Percentiles rank a stretch among this genome's conserved stretches.
phyloP scores from a whole-genome alignment of 805 yeast genomes.

The Zygosaccharomyces kombuchaensis region DNA sequence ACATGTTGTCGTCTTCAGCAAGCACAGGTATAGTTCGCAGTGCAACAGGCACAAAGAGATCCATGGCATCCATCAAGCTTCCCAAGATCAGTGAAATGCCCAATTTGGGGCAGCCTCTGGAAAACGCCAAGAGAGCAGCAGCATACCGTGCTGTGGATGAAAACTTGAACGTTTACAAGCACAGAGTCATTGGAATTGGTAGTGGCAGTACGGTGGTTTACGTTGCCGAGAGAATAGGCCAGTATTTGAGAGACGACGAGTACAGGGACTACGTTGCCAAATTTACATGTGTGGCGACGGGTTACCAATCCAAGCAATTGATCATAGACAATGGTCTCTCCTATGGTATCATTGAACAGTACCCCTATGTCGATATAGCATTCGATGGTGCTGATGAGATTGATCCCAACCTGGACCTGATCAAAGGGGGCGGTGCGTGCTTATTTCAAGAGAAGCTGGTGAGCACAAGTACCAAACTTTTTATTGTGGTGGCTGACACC shows the following conservation, averaged over 20 bases:
- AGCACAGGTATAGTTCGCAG: not conserved
- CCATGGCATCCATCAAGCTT: slow-evolving; percentile 9
- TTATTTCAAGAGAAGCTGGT: slow-evolving; percentile 93
- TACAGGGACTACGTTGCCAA: slow-evolving; percentile 28
- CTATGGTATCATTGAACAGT: slow-evolving; percentile 80
- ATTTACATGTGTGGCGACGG: slow-evolving; percentile 88
- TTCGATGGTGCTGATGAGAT: slow-evolving; percentile 99
- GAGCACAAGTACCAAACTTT: slow-evolving; percentile 70
- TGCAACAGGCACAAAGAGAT: not conserved
- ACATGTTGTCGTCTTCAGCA: not conserved
- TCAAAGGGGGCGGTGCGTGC: slow-evolving; percentile 99
- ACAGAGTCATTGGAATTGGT: slow-evolving; percentile 85
- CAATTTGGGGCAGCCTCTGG: slow-evolving; percentile 45
- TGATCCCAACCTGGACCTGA: slow-evolving; percentile 72
- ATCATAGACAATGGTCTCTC: slow-evolving; percentile 75
- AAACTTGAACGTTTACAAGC: slow-evolving; percentile 45
- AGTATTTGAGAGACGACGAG: slow-evolving; percentile 41
- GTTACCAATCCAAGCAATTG: slow-evolving; percentile 87
- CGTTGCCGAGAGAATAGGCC: slow-evolving; percentile 88
- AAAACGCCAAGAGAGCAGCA: slow-evolving; percentile 82
- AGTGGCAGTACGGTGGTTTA: slow-evolving; percentile 97
- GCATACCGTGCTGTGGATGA: slow-evolving; percentile 93
- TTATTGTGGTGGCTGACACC: slow-evolving; percentile 87
- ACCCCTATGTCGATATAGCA: slow-evolving; percentile 78
- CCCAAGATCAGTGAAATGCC: slow-evolving; percentile 25